phyloP scores from a whole-genome alignment of 2,329 filamentous ascomycete genomes.

The Clonostachys solani region DNA sequence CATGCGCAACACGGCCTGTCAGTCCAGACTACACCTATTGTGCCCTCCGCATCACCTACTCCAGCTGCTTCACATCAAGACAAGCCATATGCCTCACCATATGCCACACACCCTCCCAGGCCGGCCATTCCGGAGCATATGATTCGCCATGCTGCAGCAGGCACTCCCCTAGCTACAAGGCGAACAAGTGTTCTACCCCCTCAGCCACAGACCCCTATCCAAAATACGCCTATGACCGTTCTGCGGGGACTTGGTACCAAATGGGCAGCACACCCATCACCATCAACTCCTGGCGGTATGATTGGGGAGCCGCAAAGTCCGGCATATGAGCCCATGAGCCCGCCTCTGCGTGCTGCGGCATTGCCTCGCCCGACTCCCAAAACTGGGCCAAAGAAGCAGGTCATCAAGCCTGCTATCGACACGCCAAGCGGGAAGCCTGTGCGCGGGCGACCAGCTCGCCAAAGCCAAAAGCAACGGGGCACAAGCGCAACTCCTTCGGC shows the following conservation, averaged over 20 bases:
- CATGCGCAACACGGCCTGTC: slow-evolving; percentile 15
- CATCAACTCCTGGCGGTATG: slow-evolving; percentile 48
- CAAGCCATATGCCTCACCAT: slow-evolving; percentile 18
- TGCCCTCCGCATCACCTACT: slow-evolving; percentile 13
- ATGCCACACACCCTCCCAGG: slow-evolving; percentile 22
- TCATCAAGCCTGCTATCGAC: slow-evolving; percentile 1
- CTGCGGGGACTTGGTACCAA: slow-evolving; percentile 45
- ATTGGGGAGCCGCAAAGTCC: slow-evolving; percentile 41
- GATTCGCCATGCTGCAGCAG: slow-evolving; percentile 26
- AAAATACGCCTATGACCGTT: slow-evolving; percentile 18
- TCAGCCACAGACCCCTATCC: slow-evolving; percentile 26
- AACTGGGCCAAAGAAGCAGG: slow-evolving; percentile 2
- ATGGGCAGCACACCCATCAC: slow-evolving; percentile 53
- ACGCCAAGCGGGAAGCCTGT: neutral
- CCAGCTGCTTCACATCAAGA: slow-evolving; percentile 17
- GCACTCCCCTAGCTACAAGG: slow-evolving; percentile 21
- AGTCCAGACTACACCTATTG: neutral
- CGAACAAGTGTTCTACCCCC: slow-evolving; percentile 20
- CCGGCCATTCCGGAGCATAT: slow-evolving; percentile 35
- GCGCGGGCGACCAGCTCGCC: neutral
- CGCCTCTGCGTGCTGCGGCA: slow-evolving; percentile 34
- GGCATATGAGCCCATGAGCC: slow-evolving; percentile 55
- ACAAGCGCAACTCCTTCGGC: slow-evolving; percentile 27
- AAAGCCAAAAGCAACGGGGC: slow-evolving; percentile 19
- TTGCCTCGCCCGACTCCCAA: slow-evolving; percentile 22